Base-by-base conservation (phyloP, 805 yeast genomes). In the Teunomyces barrocoloradensis region DNA sequence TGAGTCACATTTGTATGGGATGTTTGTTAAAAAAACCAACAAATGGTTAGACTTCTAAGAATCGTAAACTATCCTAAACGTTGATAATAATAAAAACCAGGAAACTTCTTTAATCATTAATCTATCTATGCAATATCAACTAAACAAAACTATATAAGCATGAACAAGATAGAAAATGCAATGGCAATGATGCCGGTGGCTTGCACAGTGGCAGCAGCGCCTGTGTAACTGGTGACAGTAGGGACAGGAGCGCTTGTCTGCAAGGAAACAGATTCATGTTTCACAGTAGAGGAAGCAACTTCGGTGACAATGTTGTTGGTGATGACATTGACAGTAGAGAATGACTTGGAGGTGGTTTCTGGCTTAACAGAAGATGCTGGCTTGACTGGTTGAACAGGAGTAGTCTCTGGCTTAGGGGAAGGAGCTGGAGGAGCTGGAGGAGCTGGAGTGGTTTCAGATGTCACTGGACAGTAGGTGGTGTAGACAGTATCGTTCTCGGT, bases 301-400 rank as follows among this genome's bases (percentile, higher is more conserved):
- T 70, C 64, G 17, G 77, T 73, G 11, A 64, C 52, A 39, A 73
- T 71, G 56, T 69, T 69, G 54, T 68, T 59, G 23, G 76, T 68
- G 44, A 73, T 72, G n/a, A 72, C 78, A 51, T 73, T 63, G 37
- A 71, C 57, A 6, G 71, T 67, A 27, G 59, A 32, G 10, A 47
- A 43, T 10, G 56, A 36, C 33, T n/a, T 48, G 34, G 59, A 18
- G 17, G 42, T 43, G 34, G 54, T 36, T 15, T 42, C 11, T 13
- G 45, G 34, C 17, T 32, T 6, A 9, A 15, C 11, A 32, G 34
- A 13, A 17, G 11, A 40, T 23, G n/a, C 27, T 36, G 40, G 15
- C 23, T 36, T 36, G 11, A 25, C 27, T 25, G 27, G 27, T 6
- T 9, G 25, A 29, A 48, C n/a, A n/a, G 50, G 28, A 9, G 44